Percentiles rank a stretch among this genome's conserved stretches.
Evolutionary conservation across 2,329 filamentous ascomycete species (phyloP).

Genomic region (Aspergillus japonicus): DNA sequence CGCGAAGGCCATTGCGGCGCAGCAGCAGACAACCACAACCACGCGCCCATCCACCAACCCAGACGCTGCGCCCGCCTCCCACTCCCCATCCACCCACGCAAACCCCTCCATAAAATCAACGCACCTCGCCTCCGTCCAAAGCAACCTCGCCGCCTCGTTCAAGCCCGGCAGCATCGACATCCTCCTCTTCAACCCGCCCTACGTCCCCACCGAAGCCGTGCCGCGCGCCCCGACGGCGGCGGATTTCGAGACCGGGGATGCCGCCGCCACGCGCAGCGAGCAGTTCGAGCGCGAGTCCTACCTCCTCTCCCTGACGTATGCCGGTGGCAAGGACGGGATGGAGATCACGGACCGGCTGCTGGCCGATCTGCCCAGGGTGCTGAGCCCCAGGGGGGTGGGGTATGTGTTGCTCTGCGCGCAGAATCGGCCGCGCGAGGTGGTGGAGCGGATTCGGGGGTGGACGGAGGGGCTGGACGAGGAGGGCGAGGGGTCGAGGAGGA

Average conservation of each 20-base stretch:
- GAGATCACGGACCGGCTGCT: slow-evolving; percentile 83
- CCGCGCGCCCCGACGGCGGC: slow-evolving; percentile 52
- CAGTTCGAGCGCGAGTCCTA: slow-evolving; percentile 78
- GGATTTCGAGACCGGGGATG: too few species aligned
- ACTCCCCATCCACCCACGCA: not conserved
- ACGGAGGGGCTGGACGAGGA: slow-evolving; percentile 13
- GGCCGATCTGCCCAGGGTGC: slow-evolving; percentile 61
- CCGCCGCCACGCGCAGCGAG: too few species aligned
- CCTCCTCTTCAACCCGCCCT: slow-evolving; percentile 94
- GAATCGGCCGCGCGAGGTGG: slow-evolving; percentile 78
- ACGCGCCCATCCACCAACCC: not conserved
- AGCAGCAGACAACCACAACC: slow-evolving; percentile 11
- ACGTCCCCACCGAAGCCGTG: slow-evolving; percentile 80
- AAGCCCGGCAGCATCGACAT: slow-evolving; percentile 67
- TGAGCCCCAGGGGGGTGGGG: slow-evolving; percentile 71
- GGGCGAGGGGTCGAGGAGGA: slow-evolving; percentile 13
- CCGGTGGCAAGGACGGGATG: slow-evolving; percentile 88
- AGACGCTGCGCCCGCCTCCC: not conserved
- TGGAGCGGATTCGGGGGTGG: slow-evolving; percentile 60
- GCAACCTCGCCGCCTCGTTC: slow-evolving; percentile 67
- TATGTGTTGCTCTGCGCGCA: slow-evolving; percentile 89
- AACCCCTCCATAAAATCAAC: slow-evolving; percentile 12
- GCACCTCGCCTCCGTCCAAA: slow-evolving; percentile 63
- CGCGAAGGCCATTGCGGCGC: slow-evolving; percentile 46
- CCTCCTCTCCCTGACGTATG: slow-evolving; percentile 81